phyloP scores from a whole-genome alignment of 441 rosid species.

The Theobroma grandiflorum region DNA sequence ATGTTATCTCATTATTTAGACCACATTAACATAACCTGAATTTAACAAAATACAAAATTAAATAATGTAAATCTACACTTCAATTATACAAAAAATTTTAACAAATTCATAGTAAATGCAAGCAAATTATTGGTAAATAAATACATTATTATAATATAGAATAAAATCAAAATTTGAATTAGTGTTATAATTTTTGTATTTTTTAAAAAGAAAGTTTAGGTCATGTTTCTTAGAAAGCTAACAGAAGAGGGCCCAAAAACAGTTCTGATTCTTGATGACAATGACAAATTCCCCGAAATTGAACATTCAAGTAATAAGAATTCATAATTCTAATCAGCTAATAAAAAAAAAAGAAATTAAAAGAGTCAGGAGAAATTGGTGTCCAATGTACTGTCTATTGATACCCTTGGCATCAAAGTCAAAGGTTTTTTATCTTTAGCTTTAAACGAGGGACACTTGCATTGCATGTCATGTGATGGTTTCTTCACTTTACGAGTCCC shows the following conservation, averaged over 20 bases:
- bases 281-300: neutral
- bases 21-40: no score
- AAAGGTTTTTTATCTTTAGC: slow-evolving; percentile 26
- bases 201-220: neutral
- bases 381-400: neutral
- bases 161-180: neutral
- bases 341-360: neutral
- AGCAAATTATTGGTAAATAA: neutral
- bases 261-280: slow-evolving; percentile 28
- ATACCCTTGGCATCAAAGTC: slow-evolving; percentile 37
- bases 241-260: slow-evolving; percentile 32
- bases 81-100: no score
- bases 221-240: slow-evolving; percentile 24
- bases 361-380: neutral
- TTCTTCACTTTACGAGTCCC: slow-evolving; percentile 25
- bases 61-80: no score
- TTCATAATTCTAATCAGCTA: neutral
- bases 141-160: neutral
- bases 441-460: slow-evolving; percentile 18
- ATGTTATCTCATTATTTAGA: no score
- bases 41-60: no score
- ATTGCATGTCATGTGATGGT: slow-evolving; percentile 10
- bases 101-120: neutral
- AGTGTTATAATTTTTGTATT: neutral
- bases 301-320: neutral